A percentile compares a stretch with the other conserved stretches of the same genome.
phyloP scores from a whole-genome alignment of 2,329 filamentous ascomycete species.

The Thelonectria discophora region DNA sequence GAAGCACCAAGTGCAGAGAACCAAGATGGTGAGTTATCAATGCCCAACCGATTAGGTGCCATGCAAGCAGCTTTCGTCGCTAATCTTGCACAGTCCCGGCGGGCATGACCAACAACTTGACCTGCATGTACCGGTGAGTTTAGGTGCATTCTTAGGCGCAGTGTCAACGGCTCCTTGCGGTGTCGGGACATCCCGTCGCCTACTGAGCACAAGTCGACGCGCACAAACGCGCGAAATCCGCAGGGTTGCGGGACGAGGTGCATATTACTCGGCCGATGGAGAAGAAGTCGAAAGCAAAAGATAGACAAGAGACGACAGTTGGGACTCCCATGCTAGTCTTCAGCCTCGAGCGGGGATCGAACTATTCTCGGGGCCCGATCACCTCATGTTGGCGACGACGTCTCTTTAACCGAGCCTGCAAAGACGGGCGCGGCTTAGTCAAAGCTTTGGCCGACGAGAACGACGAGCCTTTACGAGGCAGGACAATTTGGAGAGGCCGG shows the following conservation, averaged over 20 bases:
- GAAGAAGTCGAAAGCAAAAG: too few relatives aligned
- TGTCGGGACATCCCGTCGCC: conserved; percentile 12
- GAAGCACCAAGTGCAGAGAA: conserved; percentile 22
- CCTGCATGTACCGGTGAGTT: conserved; percentile 36
- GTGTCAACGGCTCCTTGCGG: conserved; percentile 32
- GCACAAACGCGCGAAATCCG: background rate
- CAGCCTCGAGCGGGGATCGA: conserved; percentile 11
- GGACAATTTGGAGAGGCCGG: background rate
- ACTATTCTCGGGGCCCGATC: conserved; percentile 11
- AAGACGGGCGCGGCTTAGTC: conserved; percentile 7
- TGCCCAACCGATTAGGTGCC: conserved; percentile 38
- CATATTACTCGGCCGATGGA: background rate
- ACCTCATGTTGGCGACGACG: conserved; percentile 5
- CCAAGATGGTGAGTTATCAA: conserved; percentile 39
- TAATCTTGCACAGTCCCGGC: conserved; percentile 38
- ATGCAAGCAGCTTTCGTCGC: conserved; percentile 36
- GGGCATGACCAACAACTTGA: conserved; percentile 32
- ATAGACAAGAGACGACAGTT: too few relatives aligned
- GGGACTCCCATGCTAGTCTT: conserved; percentile 2
- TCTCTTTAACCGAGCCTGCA: conserved; percentile 4
- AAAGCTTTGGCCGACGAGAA: conserved; percentile 8
- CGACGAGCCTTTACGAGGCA: background rate
- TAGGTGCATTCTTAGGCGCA: conserved; percentile 5
- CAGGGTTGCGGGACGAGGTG: background rate
- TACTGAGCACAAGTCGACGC: conserved; percentile 4